phyloP scores from a whole-genome alignment of 495 filamentous ascomycete genomes.

The Xylaria nigripes region DNA sequence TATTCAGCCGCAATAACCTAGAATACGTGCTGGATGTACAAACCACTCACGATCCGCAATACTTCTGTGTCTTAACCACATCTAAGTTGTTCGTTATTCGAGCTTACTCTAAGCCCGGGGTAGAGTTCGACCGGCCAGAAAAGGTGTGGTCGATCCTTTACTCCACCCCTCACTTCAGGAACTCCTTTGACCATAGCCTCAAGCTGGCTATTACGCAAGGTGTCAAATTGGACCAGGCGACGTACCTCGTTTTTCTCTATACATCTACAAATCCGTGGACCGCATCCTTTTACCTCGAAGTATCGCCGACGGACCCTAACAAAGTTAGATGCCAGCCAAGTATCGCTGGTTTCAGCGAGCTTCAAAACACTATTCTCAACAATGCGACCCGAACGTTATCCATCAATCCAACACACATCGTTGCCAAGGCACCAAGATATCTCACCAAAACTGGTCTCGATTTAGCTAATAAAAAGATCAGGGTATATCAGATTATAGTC shows the following conservation, averaged over 20 bases:
- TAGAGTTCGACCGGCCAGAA: conserved; percentile 12
- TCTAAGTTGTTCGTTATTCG: conserved; percentile 21
- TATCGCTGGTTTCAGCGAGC: conserved; percentile 4
- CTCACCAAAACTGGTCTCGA: conserved; percentile 8
- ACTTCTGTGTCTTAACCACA: conserved; percentile 22
- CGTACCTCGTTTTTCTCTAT: conserved; percentile 21
- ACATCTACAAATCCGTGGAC: conserved; percentile 14
- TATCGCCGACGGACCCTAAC: conserved; percentile 17
- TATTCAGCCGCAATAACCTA: conserved; percentile 10
- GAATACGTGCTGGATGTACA: conserved; percentile 23
- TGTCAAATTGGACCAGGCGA: conserved; percentile 4
- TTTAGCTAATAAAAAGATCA: conserved; percentile 11
- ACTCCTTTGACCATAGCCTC: conserved; percentile 14
- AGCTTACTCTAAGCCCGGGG: conserved; percentile 10
- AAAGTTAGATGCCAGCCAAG: conserved; percentile 18
- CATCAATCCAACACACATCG: conserved; percentile 14
- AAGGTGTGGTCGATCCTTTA: conserved; percentile 20
- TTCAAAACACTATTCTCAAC: conserved; percentile 1
- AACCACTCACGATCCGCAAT: conserved; percentile 17
- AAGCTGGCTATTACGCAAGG: conserved; percentile 17
- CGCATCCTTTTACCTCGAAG: conserved; percentile 29
- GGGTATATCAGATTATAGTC: conserved; percentile 18
- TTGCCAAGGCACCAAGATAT: conserved; percentile 4
- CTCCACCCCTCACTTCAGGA: conserved; percentile 21
- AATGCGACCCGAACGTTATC: conserved; percentile 11